Base-by-base conservation (phyloP, 371 early-diverging fungal genomes). In the Blyttiomyces sp. region DNA sequence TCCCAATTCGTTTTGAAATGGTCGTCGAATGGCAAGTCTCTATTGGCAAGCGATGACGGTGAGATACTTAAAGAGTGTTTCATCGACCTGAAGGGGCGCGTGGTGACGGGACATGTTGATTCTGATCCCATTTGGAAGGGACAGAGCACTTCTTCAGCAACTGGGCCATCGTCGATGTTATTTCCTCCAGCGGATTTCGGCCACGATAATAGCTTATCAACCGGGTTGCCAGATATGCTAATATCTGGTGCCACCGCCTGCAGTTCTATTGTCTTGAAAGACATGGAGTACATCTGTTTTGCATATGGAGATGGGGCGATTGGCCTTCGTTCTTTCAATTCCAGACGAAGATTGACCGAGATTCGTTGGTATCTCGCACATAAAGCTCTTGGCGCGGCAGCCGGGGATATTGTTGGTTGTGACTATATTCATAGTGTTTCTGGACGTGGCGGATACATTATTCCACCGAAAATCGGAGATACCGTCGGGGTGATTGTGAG, bases 401-500 rank as follows among this genome's bases (percentile, higher is more conserved):
- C 35, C 6, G 66, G 61, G 0, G 61, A 58, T n/a, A 39, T 66
- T 16, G 52, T 66, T 36, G 60, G 57, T 11, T 66, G 66, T 43
- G 66, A 45, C 11, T 66, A 45, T 33, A 43, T 66, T 1, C 66
- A 60, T 6, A 44, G 46, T 19, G 50, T 66, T 4, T 36, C 54
- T 5, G 53, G 66, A 16, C 28, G 54, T n/a, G 45, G 26, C 27
- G 19, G n/a, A 11, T 23, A 42, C 31, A 26, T 55, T 4, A 19
- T 26, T 17, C 61, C 36, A 17, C 48, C 43, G 51, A 34, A 57
- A 2, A 35, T 27, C 36, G 56, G 46, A 19, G 24, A 50, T 5
- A 49, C 28, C 13, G n/a, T n/a, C n/a, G 66, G 66, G 1, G 60
- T 66, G 0, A 33, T 66, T 28, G 57, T 66, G 23, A 66, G 66